Percentiles rank a stretch among this genome's conserved stretches.
Conservation (phyloP, 441 rosid genomes). For the Pelargonium fulgidum region DNA sequence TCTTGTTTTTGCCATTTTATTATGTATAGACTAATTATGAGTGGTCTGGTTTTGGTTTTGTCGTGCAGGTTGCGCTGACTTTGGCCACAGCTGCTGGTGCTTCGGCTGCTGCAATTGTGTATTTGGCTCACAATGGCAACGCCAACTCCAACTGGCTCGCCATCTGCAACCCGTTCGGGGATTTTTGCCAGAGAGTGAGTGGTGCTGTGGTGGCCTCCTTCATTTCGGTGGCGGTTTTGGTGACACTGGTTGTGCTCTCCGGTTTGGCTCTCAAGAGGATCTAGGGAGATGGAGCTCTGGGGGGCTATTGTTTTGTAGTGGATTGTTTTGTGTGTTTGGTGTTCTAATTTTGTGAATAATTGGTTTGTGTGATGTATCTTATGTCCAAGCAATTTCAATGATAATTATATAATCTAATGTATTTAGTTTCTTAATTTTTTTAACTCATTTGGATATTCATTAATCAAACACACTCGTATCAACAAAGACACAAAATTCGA, state of each 20-base stretch:
- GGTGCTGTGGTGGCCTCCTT: slow-evolving; percentile 67
- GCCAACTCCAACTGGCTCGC: slow-evolving; percentile 65
- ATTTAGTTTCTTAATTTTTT: too few species aligned
- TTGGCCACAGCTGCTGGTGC: slow-evolving; percentile 46
- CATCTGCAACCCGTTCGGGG: slow-evolving; percentile 61
- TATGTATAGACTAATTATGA: not conserved
- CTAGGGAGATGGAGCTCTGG: not conserved
- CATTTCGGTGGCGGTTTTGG: slow-evolving; percentile 34
- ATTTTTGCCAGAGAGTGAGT: slow-evolving; percentile 59
- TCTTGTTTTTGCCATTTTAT: not conserved
- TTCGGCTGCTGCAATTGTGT: slow-evolving; percentile 52
- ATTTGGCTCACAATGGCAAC: slow-evolving; percentile 73
- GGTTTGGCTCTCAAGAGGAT: slow-evolving; percentile 49
- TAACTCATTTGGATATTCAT: too few species aligned
- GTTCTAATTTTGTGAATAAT: not conserved
- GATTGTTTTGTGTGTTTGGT: not conserved
- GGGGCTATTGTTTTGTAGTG: not conserved
- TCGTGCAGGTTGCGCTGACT: slow-evolving; percentile 37
- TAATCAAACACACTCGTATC: too few species aligned
- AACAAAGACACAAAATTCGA: too few species aligned
- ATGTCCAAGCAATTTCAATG: too few species aligned
- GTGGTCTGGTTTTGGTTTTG: not conserved
- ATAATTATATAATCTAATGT: too few species aligned
- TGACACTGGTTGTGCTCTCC: slow-evolving; percentile 41
- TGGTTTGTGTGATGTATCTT: not conserved